A percentile compares a stretch with the other conserved stretches of the same genome.
phyloP scores from a whole-genome alignment of 2,329 filamentous ascomycete species.

The Sporothrix brasiliensis region DNA sequence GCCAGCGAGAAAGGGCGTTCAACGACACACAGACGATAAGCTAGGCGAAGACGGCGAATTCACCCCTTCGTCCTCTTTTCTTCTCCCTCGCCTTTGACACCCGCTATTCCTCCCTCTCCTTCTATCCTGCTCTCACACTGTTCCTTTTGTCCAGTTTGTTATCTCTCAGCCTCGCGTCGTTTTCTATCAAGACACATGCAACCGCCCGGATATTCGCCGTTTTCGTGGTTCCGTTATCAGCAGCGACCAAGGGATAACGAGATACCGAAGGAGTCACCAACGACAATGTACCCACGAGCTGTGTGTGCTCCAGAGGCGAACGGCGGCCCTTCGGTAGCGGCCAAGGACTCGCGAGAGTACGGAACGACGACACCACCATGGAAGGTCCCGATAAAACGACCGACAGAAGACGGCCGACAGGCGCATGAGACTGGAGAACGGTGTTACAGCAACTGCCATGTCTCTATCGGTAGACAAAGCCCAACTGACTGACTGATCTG shows the following conservation, averaged over 20 bases:
- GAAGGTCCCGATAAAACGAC: neutral
- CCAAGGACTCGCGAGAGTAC: neutral
- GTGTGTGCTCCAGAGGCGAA: neutral
- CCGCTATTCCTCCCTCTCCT: neutral
- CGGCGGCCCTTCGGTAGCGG: neutral
- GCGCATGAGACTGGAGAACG: neutral
- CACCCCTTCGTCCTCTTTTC: too few species aligned
- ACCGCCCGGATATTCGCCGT: constrained; percentile 5
- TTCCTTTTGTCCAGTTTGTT: neutral
- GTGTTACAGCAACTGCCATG: neutral
- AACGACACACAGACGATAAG: neutral
- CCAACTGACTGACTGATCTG: neutral
- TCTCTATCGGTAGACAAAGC: neutral
- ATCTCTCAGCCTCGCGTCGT: neutral
- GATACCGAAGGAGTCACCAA: neutral
- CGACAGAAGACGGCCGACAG: neutral
- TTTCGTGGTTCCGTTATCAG: constrained; percentile 18
- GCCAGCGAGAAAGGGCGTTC: neutral
- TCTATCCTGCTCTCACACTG: neutral
- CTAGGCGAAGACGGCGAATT: constrained; percentile 9
- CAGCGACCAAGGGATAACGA: neutral
- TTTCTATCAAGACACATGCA: neutral
- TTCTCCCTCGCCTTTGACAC: neutral
- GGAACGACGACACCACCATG: constrained; percentile 3
- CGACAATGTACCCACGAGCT: neutral